phyloP scores from a whole-genome alignment of 2,329 filamentous ascomycete genomes.

The Colletotrichum sidae region DNA sequence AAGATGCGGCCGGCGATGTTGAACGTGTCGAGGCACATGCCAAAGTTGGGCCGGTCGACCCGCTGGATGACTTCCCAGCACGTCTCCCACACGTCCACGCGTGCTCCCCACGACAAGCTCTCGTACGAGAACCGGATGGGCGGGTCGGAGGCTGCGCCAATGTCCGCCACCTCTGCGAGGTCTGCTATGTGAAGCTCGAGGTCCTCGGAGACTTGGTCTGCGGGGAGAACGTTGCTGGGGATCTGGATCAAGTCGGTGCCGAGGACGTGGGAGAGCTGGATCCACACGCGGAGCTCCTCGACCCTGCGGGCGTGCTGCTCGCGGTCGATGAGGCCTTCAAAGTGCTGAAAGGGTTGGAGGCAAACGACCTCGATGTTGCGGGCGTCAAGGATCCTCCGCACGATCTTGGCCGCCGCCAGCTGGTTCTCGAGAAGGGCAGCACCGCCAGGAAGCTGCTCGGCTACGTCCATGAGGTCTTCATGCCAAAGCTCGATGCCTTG shows the following conservation, averaged over 20 bases:
- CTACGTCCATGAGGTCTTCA: constrained; percentile 77
- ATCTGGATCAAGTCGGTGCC: constrained; percentile 80
- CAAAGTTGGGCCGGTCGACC: constrained; percentile 78
- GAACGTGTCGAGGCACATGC: constrained; percentile 82
- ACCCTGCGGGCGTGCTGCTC: constrained; percentile 67
- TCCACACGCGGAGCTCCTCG: constrained; percentile 76
- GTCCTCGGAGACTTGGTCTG: constrained; percentile 56
- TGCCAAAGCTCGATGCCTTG: constrained; percentile 81
- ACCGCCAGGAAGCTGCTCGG: constrained; percentile 56
- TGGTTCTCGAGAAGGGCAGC: constrained; percentile 55
- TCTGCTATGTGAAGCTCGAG: constrained; percentile 70
- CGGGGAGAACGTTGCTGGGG: constrained; percentile 76
- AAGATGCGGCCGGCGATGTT: constrained; percentile 80
- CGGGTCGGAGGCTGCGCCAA: constrained; percentile 68
- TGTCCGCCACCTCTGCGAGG: constrained; percentile 72
- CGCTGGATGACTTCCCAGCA: constrained; percentile 75
- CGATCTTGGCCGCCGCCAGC: constrained; percentile 67
- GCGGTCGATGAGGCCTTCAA: constrained; percentile 78
- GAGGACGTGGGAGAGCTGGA: constrained; percentile 71
- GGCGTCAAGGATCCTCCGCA: constrained; percentile 67
- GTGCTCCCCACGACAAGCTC: constrained; percentile 77
- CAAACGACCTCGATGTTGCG: constrained; percentile 71
- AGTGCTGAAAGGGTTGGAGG: constrained; percentile 82
- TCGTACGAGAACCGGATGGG: constrained; percentile 79
- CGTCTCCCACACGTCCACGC: constrained; percentile 77